Percentiles rank a stretch among this genome's conserved stretches.
These are phyloP conservation scores for Rugonectria rugulosa DNA, from an alignment of 2,329 filamentous ascomycete species.

Conservation along the genomic window DNA sequence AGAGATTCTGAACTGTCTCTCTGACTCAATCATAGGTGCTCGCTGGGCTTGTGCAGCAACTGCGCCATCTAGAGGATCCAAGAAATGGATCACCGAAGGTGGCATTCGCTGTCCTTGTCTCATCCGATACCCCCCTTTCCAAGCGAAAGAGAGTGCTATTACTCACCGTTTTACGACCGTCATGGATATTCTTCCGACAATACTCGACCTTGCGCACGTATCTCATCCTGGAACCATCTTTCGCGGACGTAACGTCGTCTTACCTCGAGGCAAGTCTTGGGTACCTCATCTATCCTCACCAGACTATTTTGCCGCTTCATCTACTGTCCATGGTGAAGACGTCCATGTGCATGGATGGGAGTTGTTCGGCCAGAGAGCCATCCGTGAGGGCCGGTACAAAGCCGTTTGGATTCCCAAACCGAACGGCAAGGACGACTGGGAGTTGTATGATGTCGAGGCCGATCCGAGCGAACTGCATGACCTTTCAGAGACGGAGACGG, in stretches of 20 bases:
- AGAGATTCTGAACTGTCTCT: too few relatives aligned
- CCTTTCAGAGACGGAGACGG: slow-evolving; percentile 7
- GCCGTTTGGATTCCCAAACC: slow-evolving; percentile 57
- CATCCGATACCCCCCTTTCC: slow-evolving; percentile 39
- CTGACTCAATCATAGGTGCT: slow-evolving; percentile 50
- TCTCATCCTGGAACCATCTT: slow-evolving; percentile 47
- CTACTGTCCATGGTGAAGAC: slow-evolving; percentile 54
- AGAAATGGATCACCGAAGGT: slow-evolving; percentile 40
- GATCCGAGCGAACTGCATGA: slow-evolving; percentile 22
- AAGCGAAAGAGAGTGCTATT: slow-evolving; percentile 48
- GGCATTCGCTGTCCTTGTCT: slow-evolving; percentile 28
- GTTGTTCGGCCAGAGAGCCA: slow-evolving; percentile 58
- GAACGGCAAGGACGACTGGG: slow-evolving; percentile 17
- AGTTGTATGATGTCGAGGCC: slow-evolving; percentile 20
- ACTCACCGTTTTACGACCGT: slow-evolving; percentile 46
- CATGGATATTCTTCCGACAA: slow-evolving; percentile 58
- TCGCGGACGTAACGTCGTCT: slow-evolving; percentile 55
- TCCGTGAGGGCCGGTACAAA: slow-evolving; percentile 64
- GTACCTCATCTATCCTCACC: slow-evolving; percentile 23
- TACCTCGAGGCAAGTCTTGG: slow-evolving; percentile 53
- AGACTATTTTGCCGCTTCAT: slow-evolving; percentile 44
- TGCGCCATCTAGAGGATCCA: slow-evolving; percentile 49
- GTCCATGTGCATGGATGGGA: slow-evolving; percentile 64
- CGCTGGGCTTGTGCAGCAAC: slow-evolving; percentile 57
- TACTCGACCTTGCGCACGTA: slow-evolving; percentile 55